A percentile compares a stretch with the other conserved stretches of the same genome.
phyloP scores from a whole-genome alignment of 495 filamentous ascomycete species.

The Podospora pseudocomata region DNA sequence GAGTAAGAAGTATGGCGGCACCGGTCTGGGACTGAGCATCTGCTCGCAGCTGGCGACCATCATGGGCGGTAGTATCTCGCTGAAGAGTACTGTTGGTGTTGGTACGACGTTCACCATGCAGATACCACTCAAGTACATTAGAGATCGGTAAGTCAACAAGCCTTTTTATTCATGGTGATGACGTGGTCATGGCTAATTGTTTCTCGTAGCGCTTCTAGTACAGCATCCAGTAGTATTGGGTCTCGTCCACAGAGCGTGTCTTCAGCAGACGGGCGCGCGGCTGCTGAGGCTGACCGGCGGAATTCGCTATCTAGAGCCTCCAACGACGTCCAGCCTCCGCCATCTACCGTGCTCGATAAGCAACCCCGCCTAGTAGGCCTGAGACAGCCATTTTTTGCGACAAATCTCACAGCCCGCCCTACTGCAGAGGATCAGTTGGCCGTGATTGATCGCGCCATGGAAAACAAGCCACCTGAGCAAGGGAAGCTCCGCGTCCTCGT shows the following conservation, averaged over 20 bases:
- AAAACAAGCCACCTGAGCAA: slow-evolving; percentile 47
- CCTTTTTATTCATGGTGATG: neutral
- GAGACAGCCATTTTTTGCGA: slow-evolving; percentile 80
- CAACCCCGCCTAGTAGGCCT: slow-evolving; percentile 79
- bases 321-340: slow-evolving; percentile 28
- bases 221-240: slow-evolving; percentile 50
- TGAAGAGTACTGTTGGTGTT: slow-evolving; percentile 68
- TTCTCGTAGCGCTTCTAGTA: slow-evolving; percentile 40
- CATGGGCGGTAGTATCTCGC: slow-evolving; percentile 72
- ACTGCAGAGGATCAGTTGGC: slow-evolving; percentile 39
- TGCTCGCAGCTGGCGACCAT: slow-evolving; percentile 78
- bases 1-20: slow-evolving; percentile 87
- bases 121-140: slow-evolving; percentile 76
- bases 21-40: slow-evolving; percentile 86
- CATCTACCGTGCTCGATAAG: slow-evolving; percentile 38
- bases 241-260: slow-evolving; percentile 72
- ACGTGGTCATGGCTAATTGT: slow-evolving; percentile 29
- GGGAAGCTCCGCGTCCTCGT: slow-evolving; percentile 79
- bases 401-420: slow-evolving; percentile 42
- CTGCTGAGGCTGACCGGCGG: slow-evolving; percentile 40
- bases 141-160: slow-evolving; percentile 52
- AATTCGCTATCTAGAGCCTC: slow-evolving; percentile 33
- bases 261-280: slow-evolving; percentile 57
- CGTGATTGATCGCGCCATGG: slow-evolving; percentile 48
- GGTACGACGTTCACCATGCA: slow-evolving; percentile 81